These are phyloP conservation scores for Colletotrichum sp. DNA, from an alignment of 2,329 filamentous ascomycete genomes.

Conservation along the genomic window DNA sequence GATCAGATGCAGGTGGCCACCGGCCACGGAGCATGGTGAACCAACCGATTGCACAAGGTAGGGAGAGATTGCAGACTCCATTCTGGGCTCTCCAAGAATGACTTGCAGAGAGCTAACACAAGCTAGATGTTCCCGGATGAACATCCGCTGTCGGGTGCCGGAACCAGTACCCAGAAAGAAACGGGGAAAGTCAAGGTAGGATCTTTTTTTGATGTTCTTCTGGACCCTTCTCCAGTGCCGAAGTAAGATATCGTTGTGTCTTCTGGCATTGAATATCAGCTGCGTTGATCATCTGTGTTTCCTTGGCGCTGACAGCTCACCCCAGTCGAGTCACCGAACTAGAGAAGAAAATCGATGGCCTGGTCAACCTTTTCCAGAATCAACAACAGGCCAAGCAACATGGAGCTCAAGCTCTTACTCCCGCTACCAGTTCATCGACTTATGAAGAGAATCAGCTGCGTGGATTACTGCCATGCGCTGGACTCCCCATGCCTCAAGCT, in stretches of 20 bases:
- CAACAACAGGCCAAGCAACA: constrained; percentile 24
- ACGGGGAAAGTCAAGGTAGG: constrained; percentile 41
- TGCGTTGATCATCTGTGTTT: not conserved
- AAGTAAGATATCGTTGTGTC: not conserved
- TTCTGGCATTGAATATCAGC: not conserved
- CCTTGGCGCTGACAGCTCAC: not conserved
- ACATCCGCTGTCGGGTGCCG: constrained; percentile 36
- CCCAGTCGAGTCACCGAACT: constrained; percentile 39
- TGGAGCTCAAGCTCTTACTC: not conserved
- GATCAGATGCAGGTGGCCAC: constrained; percentile 40
- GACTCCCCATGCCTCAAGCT: not conserved
- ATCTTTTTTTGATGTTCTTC: not conserved
- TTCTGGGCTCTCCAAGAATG: not conserved
- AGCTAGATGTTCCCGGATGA: constrained; percentile 38
- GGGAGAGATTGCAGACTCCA: not conserved
- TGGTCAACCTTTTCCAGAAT: constrained; percentile 40
- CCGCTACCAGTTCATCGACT: not conserved
- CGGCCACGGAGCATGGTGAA: constrained; percentile 24
- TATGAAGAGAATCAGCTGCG: not conserved
- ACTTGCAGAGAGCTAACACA: not conserved
- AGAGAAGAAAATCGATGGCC: constrained; percentile 44
- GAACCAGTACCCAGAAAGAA: constrained; percentile 36
- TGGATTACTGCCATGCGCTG: not conserved
- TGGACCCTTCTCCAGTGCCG: not conserved
- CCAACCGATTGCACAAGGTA: constrained; percentile 31